Evolutionary conservation across 2,329 filamentous ascomycete species (phyloP), one percentile per base, ranked within the genome.

Genomic region (Juglanconis oblonga): DNA sequence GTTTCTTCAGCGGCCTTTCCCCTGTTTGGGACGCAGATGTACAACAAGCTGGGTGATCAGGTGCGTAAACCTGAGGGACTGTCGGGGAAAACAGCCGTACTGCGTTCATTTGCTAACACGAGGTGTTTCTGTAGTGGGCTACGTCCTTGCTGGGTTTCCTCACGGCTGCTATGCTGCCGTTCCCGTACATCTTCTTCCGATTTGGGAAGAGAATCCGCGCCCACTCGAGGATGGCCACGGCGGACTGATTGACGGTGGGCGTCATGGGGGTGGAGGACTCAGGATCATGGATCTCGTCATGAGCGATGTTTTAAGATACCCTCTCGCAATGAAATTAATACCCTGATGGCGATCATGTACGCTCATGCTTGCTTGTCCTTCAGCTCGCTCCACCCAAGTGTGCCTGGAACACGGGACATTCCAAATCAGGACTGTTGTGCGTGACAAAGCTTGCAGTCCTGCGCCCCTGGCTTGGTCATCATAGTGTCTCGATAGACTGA

Each of bases 11-110:
- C 91, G 55, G 84, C 86, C 3, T 93, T 93, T 66, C 89, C 90
- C 13, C 76, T 92, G 2, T 92, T 93, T 71, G 88, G 88, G 14
- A 81, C 85, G 33, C 88, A 87, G 65, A 85, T 93, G 87, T 94
- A 92, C 69, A 71, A 82, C 8, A 80, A 76, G 32, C 78, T 93
- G 31, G 90, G 89, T 14, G 83, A 87, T 61, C 84, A 88, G 59
- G 62, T 63, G 13, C 55, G 61, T 49, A 14, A 40, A 35, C 24
- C 35, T 51, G 24, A 31, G 35, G 29, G n/a, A 11, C 24, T 33
- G 33, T 50, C 45, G 36, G 56, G 49, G 54, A 52, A 32, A 33
- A 52, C 50, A 42, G 47, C 32, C 10, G 36, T 38, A 17, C 24
- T 29, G 52, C n/a, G 54, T 35, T 38, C 44, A 40, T 7, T 35